phyloP scores from a whole-genome alignment of 108 stramenopile species.

The Skeletonema marinoi region DNA sequence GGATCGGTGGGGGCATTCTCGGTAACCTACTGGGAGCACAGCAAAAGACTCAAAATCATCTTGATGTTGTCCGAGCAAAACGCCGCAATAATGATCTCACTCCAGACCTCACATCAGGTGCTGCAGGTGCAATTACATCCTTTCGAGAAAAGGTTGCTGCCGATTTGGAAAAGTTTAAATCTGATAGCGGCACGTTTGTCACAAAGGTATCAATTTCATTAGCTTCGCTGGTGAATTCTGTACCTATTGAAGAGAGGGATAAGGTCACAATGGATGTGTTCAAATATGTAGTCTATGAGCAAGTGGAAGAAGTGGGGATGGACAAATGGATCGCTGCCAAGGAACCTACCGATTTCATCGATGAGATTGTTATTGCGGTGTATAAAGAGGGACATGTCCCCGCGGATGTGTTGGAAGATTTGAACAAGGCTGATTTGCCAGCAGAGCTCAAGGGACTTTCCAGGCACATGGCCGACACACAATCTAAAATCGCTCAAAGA shows the following conservation, averaged over 20 bases:
- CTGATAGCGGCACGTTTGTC: conserved; percentile 12
- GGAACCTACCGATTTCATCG: conserved; percentile 83
- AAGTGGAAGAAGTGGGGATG: conserved; percentile 80
- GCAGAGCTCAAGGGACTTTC: conserved; percentile 79
- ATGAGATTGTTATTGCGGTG: conserved; percentile 71
- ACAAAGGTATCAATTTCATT: conserved; percentile 33
- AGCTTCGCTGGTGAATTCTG: conserved; percentile 14
- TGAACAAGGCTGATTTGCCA: conserved; percentile 80
- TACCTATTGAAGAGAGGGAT: conserved; percentile 47
- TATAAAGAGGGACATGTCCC: conserved; percentile 89
- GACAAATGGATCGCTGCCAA: conserved; percentile 87
- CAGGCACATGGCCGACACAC: conserved; percentile 60
- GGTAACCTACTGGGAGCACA: conserved; percentile 76
- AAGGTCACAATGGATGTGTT: conserved; percentile 84
- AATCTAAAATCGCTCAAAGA: conserved; percentile 46
- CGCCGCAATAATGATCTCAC: conserved; percentile 13
- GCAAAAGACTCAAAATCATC: conserved; percentile 74
- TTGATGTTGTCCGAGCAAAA: conserved; percentile 42
- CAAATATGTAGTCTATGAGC: conserved; percentile 85
- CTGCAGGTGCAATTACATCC: conserved; percentile 35
- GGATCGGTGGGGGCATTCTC: conserved; percentile 64
- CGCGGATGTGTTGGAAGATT: conserved; percentile 75
- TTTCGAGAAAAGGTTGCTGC: conserved; percentile 33
- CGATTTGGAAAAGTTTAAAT: conserved; percentile 31
- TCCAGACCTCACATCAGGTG: conserved; percentile 23